Evolutionary conservation across 2,329 filamentous ascomycete genomes (phyloP), one percentile per base, ranked within the genome.

Genomic region (Plenodomus lindquistii): DNA sequence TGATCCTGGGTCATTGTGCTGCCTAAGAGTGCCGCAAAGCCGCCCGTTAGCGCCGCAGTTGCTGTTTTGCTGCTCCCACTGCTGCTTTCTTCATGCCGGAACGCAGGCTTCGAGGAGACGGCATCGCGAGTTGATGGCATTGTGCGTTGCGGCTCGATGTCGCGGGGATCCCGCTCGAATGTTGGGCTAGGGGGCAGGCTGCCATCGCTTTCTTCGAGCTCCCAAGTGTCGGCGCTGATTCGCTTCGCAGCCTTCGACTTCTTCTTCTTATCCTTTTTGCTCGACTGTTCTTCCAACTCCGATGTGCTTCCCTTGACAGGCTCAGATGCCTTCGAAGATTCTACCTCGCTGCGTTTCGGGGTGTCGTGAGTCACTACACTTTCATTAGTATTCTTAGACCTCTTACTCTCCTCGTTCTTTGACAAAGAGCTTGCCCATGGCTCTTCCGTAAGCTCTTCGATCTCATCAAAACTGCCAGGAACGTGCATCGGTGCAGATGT

Each of bases 391-490:
- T 38, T 57, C 45, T 59, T 60, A 13, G 57, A 54, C 37, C 56
- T 59, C 54, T 62, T 67, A 51, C 61, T 61, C 54, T 70, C 65
- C 44, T 45, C 52, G 53, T 65, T 63, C 51, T 54, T 60, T 13
- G 31, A 40, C 16, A 58, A 44, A 22, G 59, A 40, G 22, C 48
- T 38, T 17, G 46, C 36, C 34, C 46, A 57, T 3, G 62, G 58
- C 29, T 62, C 54, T 19, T 59, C 52, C 16, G 45, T 40, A 2
- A 44, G 61, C 59, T 60, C 35, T 38, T 62, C 52, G 9, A 67
- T 52, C 6, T 76, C 74, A 36, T 76, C 68, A 52, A 88, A 91
- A 9, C 80, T 74, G 17, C 86, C 87, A 19, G 86, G 85, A 69
- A 87, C 82, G 47, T 82, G 78, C 37, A 77, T 64, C 13, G 81